Percentiles rank a stretch among this genome's conserved stretches.
Conservation (phyloP, 179 eudicot species). For the Amaranthus tricolor region DNA sequence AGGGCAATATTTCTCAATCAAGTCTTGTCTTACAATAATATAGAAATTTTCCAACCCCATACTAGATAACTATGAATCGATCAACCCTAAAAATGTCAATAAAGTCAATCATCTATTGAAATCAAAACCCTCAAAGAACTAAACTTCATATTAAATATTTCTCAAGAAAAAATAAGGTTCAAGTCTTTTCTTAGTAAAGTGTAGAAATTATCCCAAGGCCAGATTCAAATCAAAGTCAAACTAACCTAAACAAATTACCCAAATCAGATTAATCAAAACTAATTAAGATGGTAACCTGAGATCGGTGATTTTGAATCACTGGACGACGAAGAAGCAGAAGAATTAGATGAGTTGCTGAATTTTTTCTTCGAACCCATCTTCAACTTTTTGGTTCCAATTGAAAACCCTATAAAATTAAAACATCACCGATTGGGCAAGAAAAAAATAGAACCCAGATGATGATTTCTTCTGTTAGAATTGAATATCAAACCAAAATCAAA, state of each 20-base stretch:
- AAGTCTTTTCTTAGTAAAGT: background rate
- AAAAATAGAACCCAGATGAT: constrained; percentile 11
- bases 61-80: no score
- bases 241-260: background rate
- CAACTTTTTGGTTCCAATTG: background rate
- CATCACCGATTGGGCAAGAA: constrained; percentile 7
- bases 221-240: constrained; percentile 13
- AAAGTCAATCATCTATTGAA: background rate
- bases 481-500: background rate
- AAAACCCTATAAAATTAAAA: constrained; percentile 9
- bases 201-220: background rate
- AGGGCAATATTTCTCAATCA: no score
- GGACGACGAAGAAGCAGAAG: constrained; percentile 33
- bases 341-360: constrained; percentile 25
- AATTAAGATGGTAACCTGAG: constrained; percentile 28
- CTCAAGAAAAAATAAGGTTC: background rate
- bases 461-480: background rate
- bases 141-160: background rate
- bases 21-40: no score
- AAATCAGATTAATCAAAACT: background rate
- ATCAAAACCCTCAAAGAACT: constrained; percentile 8
- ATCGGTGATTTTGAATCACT: constrained; percentile 21
- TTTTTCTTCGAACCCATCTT: constrained; percentile 46
- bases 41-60: no score
- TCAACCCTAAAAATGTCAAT: background rate